These are phyloP conservation scores for Plasmodium sp. DNA, from an alignment of 169 alveolate species.

Conservation along the genomic window DNA sequence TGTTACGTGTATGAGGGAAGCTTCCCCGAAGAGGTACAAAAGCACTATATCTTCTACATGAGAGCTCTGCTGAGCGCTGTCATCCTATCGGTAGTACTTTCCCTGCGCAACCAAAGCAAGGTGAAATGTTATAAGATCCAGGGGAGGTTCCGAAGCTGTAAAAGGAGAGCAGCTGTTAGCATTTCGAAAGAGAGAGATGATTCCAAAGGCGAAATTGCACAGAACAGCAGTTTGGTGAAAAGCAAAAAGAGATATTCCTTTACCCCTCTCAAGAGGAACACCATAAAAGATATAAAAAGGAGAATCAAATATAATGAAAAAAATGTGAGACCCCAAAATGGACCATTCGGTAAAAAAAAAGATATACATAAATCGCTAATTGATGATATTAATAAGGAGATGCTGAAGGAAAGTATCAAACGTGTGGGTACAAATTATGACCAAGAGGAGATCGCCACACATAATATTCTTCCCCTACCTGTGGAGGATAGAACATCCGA, in stretches of 20 bases:
- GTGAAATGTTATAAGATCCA: conserved; percentile 15
- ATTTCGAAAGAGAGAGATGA: conserved; percentile 1
- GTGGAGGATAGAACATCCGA: not conserved
- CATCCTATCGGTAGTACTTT: conserved; percentile 15
- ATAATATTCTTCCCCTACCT: conserved; percentile 54
- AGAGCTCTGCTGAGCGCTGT: not conserved
- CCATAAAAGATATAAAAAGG: conserved; percentile 33
- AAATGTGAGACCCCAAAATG: conserved; percentile 1
- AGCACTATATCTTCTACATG: conserved; percentile 3
- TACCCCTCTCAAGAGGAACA: conserved; percentile 39
- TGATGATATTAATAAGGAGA: conserved; percentile 50
- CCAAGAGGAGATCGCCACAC: not conserved
- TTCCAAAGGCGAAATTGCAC: not conserved
- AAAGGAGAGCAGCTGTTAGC: not conserved
- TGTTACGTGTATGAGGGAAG: not conserved
- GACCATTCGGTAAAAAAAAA: not conserved
- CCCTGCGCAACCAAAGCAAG: not conserved
- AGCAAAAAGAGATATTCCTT: conserved; percentile 41
- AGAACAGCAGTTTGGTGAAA: not conserved
- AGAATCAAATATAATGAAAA: conserved; percentile 18
- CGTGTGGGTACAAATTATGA: conserved; percentile 2
- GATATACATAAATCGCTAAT: conserved; percentile 64
- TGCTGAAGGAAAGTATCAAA: conserved; percentile 17
- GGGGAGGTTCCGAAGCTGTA: conserved; percentile 3
- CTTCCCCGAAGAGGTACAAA: not conserved